Evolutionary conservation across 805 yeast genomes (phyloP), one percentile per base, ranked within the genome.

Genomic region (Pichia cephalocereana): DNA sequence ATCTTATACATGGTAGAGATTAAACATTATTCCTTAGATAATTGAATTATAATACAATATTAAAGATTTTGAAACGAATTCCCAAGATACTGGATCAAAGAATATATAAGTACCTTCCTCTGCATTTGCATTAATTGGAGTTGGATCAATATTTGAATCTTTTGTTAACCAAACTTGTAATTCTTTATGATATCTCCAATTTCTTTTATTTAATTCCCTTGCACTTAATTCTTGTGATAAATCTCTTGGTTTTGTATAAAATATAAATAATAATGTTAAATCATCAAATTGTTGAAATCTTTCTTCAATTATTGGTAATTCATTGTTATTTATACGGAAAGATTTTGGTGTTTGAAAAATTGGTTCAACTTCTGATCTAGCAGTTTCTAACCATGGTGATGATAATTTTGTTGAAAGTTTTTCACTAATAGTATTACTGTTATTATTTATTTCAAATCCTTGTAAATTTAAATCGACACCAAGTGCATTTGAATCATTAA

Each of bases 101-200:
- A 93, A 91, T 26, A 90, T 82, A 63, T 93, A 93, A 10, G 89
- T 81, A 1, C 99, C 98, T 52, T 91, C 77, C 67, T 93, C 99
- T 47, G 90, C 87, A 36, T 71, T 75, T 49, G 86, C 91, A 37
- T 83, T 83, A 34, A 84, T 78, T 50, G 88, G 86, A 15, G 86
- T 77, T 36, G 54, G 46, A 64, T 91, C 98, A 52, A 82, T 81
- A 57, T 80, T 79, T 30, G 95, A 86, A 59, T 89, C 96, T 65
- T 93, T 93, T 12, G 99, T 93, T 50, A 93, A 70, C 99, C 99
- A 93, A 45, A 93, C 89, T 69, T 90, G 95, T 48, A 93, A 76
- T 52, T 88, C 96, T 68, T 89, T 91, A 68, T 93, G 99, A 61
- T 86, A 93, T 56, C 98, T 77, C 99, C 99, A 93, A 67, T 91